phyloP scores from a whole-genome alignment of 2,329 filamentous ascomycete species.

The Ophiosphaerella herpotricha region DNA sequence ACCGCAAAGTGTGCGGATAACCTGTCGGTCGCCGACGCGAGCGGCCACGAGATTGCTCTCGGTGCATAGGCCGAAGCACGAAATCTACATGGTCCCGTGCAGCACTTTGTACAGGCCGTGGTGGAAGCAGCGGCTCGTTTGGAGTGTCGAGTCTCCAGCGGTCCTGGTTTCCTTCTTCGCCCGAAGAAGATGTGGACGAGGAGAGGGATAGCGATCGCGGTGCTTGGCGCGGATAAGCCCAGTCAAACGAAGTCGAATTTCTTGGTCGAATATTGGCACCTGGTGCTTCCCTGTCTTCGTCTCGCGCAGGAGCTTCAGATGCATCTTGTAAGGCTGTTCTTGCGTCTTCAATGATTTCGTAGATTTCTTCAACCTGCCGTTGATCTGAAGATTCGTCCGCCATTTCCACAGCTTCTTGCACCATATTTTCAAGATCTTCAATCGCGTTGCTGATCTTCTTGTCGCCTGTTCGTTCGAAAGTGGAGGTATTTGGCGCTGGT shows the following conservation, averaged over 20 bases:
- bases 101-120: slow-evolving; percentile 21
- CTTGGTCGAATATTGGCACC: slow-evolving; percentile 10
- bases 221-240: slow-evolving; percentile 28
- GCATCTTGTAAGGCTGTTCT: slow-evolving; percentile 42
- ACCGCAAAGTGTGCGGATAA: slow-evolving; percentile 9
- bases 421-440: slow-evolving; percentile 48
- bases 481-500: slow-evolving; percentile 22
- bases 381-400: slow-evolving; percentile 41
- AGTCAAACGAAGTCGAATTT: slow-evolving; percentile 29
- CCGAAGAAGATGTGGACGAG: slow-evolving; percentile 16
- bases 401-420: slow-evolving; percentile 48
- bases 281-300: not conserved
- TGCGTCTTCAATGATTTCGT: slow-evolving; percentile 47
- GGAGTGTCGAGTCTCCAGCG: slow-evolving; percentile 18
- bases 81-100: slow-evolving; percentile 37
- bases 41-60: slow-evolving; percentile 32
- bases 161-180: slow-evolving; percentile 3
- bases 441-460: slow-evolving; percentile 40
- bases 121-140: slow-evolving; percentile 30
- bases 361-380: slow-evolving; percentile 44
- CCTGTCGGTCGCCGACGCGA: slow-evolving; percentile 14
- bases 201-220: not conserved
- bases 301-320: slow-evolving; percentile 20
- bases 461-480: slow-evolving; percentile 23
- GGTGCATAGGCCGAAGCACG: slow-evolving; percentile 31